Conservation (phyloP, 257 asterid species). For the Jaltomata sinuosa region DNA sequence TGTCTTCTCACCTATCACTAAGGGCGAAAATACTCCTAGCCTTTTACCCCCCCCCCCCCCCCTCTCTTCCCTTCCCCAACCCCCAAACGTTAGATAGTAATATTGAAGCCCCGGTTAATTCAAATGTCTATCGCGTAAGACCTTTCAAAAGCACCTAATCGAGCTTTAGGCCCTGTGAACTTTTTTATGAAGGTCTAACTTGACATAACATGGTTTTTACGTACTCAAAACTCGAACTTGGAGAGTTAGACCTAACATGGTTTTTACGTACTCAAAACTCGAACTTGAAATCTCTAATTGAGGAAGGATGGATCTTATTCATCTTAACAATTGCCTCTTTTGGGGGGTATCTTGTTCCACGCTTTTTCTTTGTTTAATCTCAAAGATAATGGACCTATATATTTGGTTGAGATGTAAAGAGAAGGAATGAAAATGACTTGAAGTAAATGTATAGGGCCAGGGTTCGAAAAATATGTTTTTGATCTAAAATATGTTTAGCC, state of each 20-base stretch:
- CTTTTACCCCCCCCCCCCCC: no score
- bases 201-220: background rate
- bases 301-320: background rate
- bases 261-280: background rate
- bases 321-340: background rate
- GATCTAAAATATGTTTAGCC: no score
- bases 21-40: background rate
- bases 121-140: no score
- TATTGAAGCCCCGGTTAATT: background rate
- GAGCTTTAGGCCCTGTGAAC: no score
- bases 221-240: background rate
- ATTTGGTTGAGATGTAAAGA: background rate
- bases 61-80: no score
- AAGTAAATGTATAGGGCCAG: background rate
- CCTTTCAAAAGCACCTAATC: no score
- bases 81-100: background rate
- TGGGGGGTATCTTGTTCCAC: background rate
- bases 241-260: no score
- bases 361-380: background rate
- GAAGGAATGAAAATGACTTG: background rate
- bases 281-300: accelerated
- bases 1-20: background rate
- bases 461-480: no score
- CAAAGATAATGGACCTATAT: background rate
- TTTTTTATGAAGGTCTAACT: no score